Base-by-base conservation (phyloP, 106 monocot genomes). In the Apostasia ramifera region DNA sequence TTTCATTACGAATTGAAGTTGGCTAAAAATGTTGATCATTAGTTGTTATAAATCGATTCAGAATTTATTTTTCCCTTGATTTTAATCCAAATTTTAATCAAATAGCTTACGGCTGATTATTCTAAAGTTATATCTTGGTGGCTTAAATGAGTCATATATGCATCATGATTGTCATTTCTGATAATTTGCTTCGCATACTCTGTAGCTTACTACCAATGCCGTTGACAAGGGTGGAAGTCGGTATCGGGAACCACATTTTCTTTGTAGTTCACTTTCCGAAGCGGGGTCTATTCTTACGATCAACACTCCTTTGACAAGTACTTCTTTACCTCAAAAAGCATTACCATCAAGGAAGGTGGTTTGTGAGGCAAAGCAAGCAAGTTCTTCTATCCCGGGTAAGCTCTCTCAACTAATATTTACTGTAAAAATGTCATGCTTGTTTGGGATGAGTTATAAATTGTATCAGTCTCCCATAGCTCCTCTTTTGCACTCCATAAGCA, bases 151-250 rank as follows among this genome's bases (percentile, higher is more conserved):
- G 26, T 26, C 26, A 26, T 26, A 26, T 26, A 26, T 26, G 26
- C 26, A 26, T 26, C 26, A 26, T 26, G 26, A 26, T 26, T 26
- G 26, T 26, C 26, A 26, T 26, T 26, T 26, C 26, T 26, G 26
- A 26, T 26, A 26, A 26, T 26, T 26, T 26, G 26, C 26, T 26
- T 26, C 26, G 26, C 26, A 26, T 26, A 26, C 26, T 26, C 26
- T 26, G 26, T 73, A 95, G 95, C 79, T 95, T 63, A 91, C 81
- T 45, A 49, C 69, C n/a, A 84, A 77, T 47, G 69, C 74, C 45
- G 74, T 91, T 68, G 90, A 86, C 8, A 77, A 79, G 47, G 78
- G 71, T 42, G 40, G 69, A 9, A 41, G 41, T 1, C 73, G 82
- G 11, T 55, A 91, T 61, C 83, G 80, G 43, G 48, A 57, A 53